Percentiles rank a stretch among this genome's conserved stretches.
Evolutionary conservation across 352 stramenopile genomes (phyloP).

Genomic region (Phytophthora ohioensis): DNA sequence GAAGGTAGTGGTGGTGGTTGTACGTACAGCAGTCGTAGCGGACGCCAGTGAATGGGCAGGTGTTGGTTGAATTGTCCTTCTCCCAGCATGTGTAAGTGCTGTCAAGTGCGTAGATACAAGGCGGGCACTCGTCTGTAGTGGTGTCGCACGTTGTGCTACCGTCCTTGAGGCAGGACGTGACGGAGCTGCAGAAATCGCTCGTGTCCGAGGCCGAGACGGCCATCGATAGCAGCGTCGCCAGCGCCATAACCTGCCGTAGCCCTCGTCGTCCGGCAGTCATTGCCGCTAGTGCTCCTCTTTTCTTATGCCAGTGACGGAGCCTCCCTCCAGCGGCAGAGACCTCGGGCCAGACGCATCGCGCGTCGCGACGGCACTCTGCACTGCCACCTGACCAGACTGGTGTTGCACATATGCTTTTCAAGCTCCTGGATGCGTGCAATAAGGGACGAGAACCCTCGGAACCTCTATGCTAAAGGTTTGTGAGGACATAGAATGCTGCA

Average conservation of each 20-base stretch:
- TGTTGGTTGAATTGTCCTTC: conserved; percentile 70
- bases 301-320: conserved; percentile 27
- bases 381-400: conserved; percentile 24
- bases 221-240: conserved; percentile 3
- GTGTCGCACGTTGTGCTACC: conserved; percentile 43
- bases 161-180: conserved; percentile 51
- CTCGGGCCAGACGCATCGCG: conserved; percentile 34
- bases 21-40: conserved; percentile 81
- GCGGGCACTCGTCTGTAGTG: conserved; percentile 57
- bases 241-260: conserved; percentile 1
- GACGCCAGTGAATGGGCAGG: conserved; percentile 69
- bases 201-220: conserved; percentile 27
- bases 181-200: conserved; percentile 47
- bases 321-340: conserved; percentile 25
- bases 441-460: too few species aligned
- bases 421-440: background rate
- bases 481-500: too few species aligned
- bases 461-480: too few species aligned
- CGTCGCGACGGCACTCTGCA: conserved; percentile 27
- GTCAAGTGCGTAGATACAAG: conserved; percentile 68
- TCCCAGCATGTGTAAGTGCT: conserved; percentile 69
- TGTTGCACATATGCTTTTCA: conserved; percentile 24
- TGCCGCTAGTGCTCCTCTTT: conserved; percentile 23
- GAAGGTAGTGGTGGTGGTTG: background rate
- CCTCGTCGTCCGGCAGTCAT: conserved; percentile 26